These are phyloP conservation scores for Phaeosphaeriaceae sp. DNA, from an alignment of 2,329 filamentous ascomycete species.

Conservation along the genomic window DNA sequence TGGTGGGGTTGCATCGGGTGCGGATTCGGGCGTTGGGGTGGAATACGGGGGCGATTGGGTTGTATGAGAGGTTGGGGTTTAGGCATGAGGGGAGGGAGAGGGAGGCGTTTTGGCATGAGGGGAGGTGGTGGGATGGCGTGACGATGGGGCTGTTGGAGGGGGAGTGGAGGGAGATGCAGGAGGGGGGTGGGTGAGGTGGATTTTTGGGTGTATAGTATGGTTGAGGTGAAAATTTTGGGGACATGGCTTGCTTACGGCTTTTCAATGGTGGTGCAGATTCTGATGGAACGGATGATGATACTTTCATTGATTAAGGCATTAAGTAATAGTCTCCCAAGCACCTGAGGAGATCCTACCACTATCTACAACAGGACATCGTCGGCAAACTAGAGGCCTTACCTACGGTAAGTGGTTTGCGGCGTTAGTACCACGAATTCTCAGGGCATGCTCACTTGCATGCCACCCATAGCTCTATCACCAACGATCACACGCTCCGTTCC, in stretches of 20 bases:
- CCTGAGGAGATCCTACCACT: too few relatives aligned
- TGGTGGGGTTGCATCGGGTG: conserved; percentile 55
- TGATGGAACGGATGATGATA: neutral
- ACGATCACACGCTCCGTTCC: conserved; percentile 2
- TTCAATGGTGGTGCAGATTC: neutral
- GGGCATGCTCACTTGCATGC: conserved; percentile 7
- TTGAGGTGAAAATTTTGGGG: neutral
- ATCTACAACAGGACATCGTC: too few relatives aligned
- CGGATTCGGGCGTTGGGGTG: conserved; percentile 50
- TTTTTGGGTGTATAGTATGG: neutral
- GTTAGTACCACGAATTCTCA: neutral
- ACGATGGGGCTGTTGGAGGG: conserved; percentile 36
- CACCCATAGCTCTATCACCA: neutral
- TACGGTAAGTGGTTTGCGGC: too few relatives aligned
- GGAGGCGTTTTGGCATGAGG: conserved; percentile 53
- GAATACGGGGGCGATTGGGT: conserved; percentile 51
- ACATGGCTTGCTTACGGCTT: neutral
- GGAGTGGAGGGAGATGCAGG: conserved; percentile 30
- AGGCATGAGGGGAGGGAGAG: conserved; percentile 52
- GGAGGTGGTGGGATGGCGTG: conserved; percentile 47
- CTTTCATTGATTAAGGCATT: too few relatives aligned
- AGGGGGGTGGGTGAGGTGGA: neutral
- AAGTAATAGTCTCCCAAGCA: too few relatives aligned
- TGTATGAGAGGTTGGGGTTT: conserved; percentile 58
- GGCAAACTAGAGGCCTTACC: neutral